Conservation (phyloP, 768 basidiomycete genomes). For the Suillus weaverae region DNA sequence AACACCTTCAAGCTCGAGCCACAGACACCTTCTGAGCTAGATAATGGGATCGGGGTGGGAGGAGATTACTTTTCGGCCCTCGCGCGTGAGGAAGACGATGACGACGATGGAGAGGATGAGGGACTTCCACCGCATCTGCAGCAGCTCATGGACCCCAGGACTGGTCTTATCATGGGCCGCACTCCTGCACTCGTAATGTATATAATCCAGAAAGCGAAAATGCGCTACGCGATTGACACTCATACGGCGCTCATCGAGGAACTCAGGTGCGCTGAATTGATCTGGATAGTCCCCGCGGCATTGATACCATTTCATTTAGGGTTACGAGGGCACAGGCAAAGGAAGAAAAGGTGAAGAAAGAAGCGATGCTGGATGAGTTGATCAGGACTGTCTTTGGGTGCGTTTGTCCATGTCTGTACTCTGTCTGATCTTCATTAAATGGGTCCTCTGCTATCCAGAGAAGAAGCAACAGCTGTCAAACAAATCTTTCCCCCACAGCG, state of each 20-base stretch:
- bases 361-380: conserved; percentile 56
- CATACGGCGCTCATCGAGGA: conserved; percentile 68
- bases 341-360: conserved; percentile 58
- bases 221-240: conserved; percentile 65
- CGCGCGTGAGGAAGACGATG: conserved; percentile 16
- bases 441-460: conserved; percentile 17
- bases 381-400: conserved; percentile 54
- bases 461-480: conserved; percentile 24
- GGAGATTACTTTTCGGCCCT: conserved; percentile 34
- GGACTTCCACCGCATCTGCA: conserved; percentile 55
- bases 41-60: conserved; percentile 26
- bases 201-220: conserved; percentile 67
- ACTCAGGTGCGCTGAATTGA: conserved; percentile 36
- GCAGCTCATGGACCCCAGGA: conserved; percentile 51
- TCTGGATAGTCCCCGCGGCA: not conserved
- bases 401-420: conserved; percentile 20
- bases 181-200: conserved; percentile 73
- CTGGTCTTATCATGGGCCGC: conserved; percentile 67
- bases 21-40: conserved; percentile 38
- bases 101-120: conserved; percentile 41
- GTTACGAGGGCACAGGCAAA: conserved; percentile 50
- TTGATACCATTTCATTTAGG: conserved; percentile 20
- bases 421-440: not conserved
- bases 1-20: conserved; percentile 68
- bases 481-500: conserved; percentile 11